phyloP scores from a whole-genome alignment of 805 yeast genomes.

The Suhomyces emberorum region DNA sequence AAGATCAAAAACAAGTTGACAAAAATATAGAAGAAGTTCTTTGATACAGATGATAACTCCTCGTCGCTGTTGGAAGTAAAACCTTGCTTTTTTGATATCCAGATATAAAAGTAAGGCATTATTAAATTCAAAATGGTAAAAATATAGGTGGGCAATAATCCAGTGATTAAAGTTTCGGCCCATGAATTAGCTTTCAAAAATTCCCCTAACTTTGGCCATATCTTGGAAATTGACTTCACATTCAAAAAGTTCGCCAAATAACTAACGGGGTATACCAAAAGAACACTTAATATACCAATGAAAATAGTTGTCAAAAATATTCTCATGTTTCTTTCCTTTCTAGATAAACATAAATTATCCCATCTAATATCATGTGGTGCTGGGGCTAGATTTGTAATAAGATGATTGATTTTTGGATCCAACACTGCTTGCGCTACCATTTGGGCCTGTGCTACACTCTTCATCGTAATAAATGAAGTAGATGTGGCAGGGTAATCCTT shows the following conservation, averaged over 20 bases:
- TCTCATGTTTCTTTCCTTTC: constrained; percentile 66
- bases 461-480: constrained; percentile 93
- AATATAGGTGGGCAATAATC: constrained; percentile 85
- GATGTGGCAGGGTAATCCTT: constrained; percentile 79
- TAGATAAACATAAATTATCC: constrained; percentile 81
- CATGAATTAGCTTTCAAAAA: constrained; percentile 60
- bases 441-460: constrained; percentile 91
- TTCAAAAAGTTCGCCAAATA: constrained; percentile 82
- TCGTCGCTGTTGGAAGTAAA: constrained; percentile 90
- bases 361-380: constrained; percentile 95
- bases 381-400: constrained; percentile 85
- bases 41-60: constrained; percentile 83
- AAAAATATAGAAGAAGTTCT: constrained; percentile 91
- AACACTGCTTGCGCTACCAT: constrained; percentile 94
- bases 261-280: constrained; percentile 78
- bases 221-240: constrained; percentile 68
- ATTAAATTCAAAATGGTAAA: constrained; percentile 80
- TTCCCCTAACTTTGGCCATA: constrained; percentile 80
- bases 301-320: constrained; percentile 61
- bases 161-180: constrained; percentile 80
- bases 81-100: constrained; percentile 82
- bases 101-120: constrained; percentile 83
- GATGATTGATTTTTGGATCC: constrained; percentile 81
- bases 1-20: constrained; percentile 91
- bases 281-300: constrained; percentile 66